Conservation (phyloP, 257 asterid genomes). For the Solanum lignicaule region DNA sequence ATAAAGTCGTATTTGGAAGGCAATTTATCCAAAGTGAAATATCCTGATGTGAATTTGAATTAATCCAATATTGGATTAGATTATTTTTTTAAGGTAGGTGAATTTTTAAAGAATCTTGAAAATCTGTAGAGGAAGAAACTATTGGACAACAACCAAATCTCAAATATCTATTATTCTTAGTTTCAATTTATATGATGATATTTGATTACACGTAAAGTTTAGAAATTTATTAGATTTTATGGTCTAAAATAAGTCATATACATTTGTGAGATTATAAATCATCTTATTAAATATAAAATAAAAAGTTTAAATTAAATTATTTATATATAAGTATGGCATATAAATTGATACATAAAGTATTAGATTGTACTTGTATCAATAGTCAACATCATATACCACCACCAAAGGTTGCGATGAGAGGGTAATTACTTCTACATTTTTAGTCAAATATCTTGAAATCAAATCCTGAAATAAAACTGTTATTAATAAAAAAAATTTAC, state of each 20-base stretch:
- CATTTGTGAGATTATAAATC: too few relatives aligned
- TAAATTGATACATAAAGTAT: too few relatives aligned
- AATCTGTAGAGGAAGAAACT: not conserved
- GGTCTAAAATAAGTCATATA: too few relatives aligned
- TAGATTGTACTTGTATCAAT: not conserved
- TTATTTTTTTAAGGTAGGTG: not conserved
- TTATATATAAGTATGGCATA: too few relatives aligned
- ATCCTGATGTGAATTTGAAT: not conserved
- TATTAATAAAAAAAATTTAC: rapidly evolving
- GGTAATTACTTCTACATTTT: not conserved
- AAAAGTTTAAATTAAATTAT: too few relatives aligned
- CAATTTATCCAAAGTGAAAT: not conserved
- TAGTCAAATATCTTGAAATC: not conserved
- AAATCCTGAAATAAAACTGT: rapidly evolving
- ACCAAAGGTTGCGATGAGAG: not conserved
- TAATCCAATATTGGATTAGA: not conserved
- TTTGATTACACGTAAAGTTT: not conserved
- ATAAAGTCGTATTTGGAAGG: not conserved
- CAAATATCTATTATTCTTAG: not conserved
- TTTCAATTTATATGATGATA: not conserved
- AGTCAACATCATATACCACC: not conserved
- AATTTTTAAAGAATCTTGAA: not conserved
- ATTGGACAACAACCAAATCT: not conserved
- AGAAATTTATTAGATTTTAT: too few relatives aligned
- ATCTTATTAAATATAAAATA: too few relatives aligned